A percentile compares a stretch with the other conserved stretches of the same genome.
phyloP scores from a whole-genome alignment of 2,329 filamentous ascomycete species.

The Trichoderma sp. region DNA sequence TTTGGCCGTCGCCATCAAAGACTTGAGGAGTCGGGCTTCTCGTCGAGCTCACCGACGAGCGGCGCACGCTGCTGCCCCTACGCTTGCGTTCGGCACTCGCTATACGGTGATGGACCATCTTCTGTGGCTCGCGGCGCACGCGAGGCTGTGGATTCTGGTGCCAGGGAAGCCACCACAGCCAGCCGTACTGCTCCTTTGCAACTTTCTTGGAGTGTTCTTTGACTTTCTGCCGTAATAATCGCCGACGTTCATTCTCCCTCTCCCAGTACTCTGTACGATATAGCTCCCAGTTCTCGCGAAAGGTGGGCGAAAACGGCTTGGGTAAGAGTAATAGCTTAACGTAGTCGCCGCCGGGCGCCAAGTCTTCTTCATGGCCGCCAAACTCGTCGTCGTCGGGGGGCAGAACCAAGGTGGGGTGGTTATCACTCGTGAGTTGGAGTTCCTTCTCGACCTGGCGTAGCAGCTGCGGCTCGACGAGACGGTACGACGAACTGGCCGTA shows the following conservation, averaged over 20 bases:
- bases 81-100: conserved; percentile 52
- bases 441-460: conserved; percentile 64
- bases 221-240: conserved; percentile 71
- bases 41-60: conserved; percentile 56
- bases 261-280: conserved; percentile 97
- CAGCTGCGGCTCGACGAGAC: conserved; percentile 70
- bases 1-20: conserved; percentile 50
- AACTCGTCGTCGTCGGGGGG: conserved; percentile 61
- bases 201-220: conserved; percentile 69
- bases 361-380: conserved; percentile 81
- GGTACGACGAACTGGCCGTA: conserved; percentile 70
- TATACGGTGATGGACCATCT: conserved; percentile 45
- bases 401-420: conserved; percentile 49
- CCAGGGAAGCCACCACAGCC: conserved; percentile 88
- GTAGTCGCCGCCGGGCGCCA: conserved; percentile 87
- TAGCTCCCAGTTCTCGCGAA: conserved; percentile 95
- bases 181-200: conserved; percentile 69
- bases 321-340: conserved; percentile 88
- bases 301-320: conserved; percentile 93
- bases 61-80: conserved; percentile 57
- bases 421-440: conserved; percentile 52
- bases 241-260: conserved; percentile 86
- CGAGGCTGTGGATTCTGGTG: conserved; percentile 44
- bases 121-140: conserved; percentile 45
- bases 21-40: conserved; percentile 53